Evolutionary conservation across 2,329 filamentous ascomycete species (phyloP), one percentile per base, ranked within the genome.

Genomic region (Sphaceloma murrayae): DNA sequence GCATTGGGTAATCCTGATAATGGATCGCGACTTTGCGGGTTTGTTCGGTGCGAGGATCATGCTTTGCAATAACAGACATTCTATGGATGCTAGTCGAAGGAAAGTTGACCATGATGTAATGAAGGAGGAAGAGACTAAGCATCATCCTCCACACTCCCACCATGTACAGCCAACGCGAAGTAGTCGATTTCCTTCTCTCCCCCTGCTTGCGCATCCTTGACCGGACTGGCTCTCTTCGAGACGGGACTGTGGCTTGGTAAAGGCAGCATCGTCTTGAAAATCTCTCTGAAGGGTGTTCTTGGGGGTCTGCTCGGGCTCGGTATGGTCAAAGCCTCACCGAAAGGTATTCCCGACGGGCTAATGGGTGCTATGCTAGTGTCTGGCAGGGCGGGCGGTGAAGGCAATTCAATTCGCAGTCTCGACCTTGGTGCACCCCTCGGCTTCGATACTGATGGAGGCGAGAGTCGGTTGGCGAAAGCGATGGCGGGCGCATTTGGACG

Each of bases 241-340:
- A 4, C 14, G 2, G 14, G 13, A 14, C 36, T 22, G 13, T 16
- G n/a, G 10, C 31, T 17, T 3, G 31, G 16, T 17, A 34, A 14
- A 4, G 31, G 31, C 1, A 40, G 13, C 13, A 40, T 26, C 9
- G 24, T 29, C 16, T 40, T 40, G 7, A 40, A 26, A 2, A 29
- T 24, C n/a, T 40, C 36, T n/a, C 36, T 29, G 22, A 40, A 18
- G 5, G 36, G 36, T 10, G 36, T 40, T 2, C 36, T 19, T 11
- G 36, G 36, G 3, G 36, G 13, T 19, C 30, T 40, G 2, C 22
- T 40, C 16, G 36, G 36, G 14, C 36, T 40, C 10, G 36, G 36
- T 8, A 40, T 30, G 22, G 36, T 40, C 36, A 40, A 40, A 5
- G 36, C 36, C 11, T 40, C 36, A 8, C 36, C 36, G 16, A 40